These are phyloP conservation scores for Wallemia mellicola DNA, from an alignment of 1,284 basidiomycete species.

Conservation along the genomic window DNA sequence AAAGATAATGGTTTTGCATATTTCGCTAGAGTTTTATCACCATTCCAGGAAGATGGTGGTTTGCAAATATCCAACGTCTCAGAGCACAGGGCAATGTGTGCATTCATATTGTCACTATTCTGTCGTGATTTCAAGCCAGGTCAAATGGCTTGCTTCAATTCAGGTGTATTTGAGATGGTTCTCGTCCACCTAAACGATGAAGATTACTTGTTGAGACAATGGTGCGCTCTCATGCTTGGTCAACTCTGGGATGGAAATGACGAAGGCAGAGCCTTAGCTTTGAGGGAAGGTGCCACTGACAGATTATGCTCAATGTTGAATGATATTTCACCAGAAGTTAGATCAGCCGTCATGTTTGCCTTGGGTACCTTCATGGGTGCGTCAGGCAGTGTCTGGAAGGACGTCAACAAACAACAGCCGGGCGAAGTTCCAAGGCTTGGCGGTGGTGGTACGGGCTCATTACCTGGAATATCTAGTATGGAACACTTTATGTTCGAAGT, in stretches of 20 bases:
- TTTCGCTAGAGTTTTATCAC: conserved; percentile 46
- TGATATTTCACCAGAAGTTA: conserved; percentile 76
- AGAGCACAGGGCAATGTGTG: conserved; percentile 96
- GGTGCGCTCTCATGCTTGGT: conserved; percentile 75
- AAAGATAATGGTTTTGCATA: conserved; percentile 65
- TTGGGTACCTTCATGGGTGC: conserved; percentile 82
- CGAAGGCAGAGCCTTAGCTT: conserved; percentile 59
- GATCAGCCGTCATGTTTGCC: conserved; percentile 68
- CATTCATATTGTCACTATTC: conserved; percentile 80
- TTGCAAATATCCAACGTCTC: conserved; percentile 52
- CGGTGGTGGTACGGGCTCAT: conserved; percentile 59
- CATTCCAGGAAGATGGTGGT: conserved; percentile 22
- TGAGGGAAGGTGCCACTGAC: conserved; percentile 55
- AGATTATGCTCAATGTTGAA: conserved; percentile 51
- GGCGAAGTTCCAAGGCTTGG: conserved; percentile 15
- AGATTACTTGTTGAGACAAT: conserved; percentile 75
- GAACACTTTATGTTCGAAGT: conserved; percentile 29
- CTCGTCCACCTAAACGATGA: conserved; percentile 50
- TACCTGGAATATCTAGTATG: conserved; percentile 43
- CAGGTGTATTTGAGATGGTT: conserved; percentile 68
- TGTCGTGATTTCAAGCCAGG: conserved; percentile 63
- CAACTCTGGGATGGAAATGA: conserved; percentile 88
- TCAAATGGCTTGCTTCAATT: conserved; percentile 56
- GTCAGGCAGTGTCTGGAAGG: conserved; percentile 30
- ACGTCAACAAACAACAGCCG: conserved; percentile 22